Percentiles rank a stretch among this genome's conserved stretches.
Evolutionary conservation across 2,329 filamentous ascomycete genomes (phyloP).

Genomic region (Ophiostoma quercus): DNA sequence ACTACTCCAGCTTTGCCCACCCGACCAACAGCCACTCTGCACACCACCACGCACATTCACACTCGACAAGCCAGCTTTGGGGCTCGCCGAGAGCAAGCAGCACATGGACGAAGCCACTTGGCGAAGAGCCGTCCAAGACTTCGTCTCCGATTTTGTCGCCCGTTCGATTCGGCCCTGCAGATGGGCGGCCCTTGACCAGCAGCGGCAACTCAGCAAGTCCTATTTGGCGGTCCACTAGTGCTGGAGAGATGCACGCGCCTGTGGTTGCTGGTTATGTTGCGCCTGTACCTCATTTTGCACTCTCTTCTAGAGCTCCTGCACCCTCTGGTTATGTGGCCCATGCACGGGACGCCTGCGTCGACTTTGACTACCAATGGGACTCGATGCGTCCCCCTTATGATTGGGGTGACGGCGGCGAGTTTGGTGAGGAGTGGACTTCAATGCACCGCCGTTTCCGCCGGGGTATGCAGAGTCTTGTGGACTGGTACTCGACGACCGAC

Average conservation of each 20-base stretch:
- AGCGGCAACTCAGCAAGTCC: constrained; percentile 22
- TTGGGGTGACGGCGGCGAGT: constrained; percentile 83
- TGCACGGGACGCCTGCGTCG: constrained; percentile 76
- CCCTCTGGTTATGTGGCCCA: constrained; percentile 85
- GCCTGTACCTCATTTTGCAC: constrained; percentile 75
- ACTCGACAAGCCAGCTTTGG: constrained; percentile 39
- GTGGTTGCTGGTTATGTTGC: constrained; percentile 56
- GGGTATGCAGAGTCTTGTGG: constrained; percentile 71
- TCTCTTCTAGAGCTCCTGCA: constrained; percentile 74
- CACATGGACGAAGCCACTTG: not conserved
- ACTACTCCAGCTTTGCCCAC: constrained; percentile 50
- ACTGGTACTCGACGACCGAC: constrained; percentile 68
- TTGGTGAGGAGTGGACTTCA: constrained; percentile 88
- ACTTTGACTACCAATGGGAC: constrained; percentile 95
- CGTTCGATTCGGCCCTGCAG: constrained; percentile 25
- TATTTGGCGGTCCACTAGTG: not conserved
- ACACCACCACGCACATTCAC: constrained; percentile 27
- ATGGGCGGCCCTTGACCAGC: constrained; percentile 26
- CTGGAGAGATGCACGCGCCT: not conserved
- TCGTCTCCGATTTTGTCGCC: not conserved
- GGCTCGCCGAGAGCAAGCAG: constrained; percentile 25
- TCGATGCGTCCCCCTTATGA: constrained; percentile 71
- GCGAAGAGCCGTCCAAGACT: not conserved
- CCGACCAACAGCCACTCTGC: constrained; percentile 19
- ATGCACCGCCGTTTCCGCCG: constrained; percentile 89